phyloP scores from a whole-genome alignment of 2,329 filamentous ascomycete genomes.

The Paecilomyces dactylethromorphus region DNA sequence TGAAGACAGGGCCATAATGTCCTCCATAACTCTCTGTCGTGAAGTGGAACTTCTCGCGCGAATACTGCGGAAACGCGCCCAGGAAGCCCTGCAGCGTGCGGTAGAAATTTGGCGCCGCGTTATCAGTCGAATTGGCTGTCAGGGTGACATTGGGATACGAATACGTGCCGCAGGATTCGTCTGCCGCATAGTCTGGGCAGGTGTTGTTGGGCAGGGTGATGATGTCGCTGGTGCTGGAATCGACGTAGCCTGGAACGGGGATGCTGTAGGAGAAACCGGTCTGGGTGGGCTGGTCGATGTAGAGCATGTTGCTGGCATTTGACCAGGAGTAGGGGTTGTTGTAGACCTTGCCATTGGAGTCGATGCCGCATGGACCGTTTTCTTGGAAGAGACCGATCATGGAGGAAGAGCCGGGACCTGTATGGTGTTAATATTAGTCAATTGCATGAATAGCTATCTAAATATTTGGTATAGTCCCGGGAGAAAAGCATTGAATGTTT shows the following conservation, averaged over 20 bases:
- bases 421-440: neutral
- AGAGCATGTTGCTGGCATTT: constrained; percentile 60
- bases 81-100: constrained; percentile 57
- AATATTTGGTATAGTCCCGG: neutral
- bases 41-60: constrained; percentile 47
- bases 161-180: constrained; percentile 49
- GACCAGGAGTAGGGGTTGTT: constrained; percentile 58
- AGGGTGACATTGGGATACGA: constrained; percentile 45
- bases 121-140: constrained; percentile 47
- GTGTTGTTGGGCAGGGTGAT: neutral
- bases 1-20: constrained; percentile 53
- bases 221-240: neutral
- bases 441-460: neutral
- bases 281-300: constrained; percentile 41
- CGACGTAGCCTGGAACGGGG: neutral
- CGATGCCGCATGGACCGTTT: constrained; percentile 48
- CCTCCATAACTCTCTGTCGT: constrained; percentile 54
- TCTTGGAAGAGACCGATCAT: constrained; percentile 52
- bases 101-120: constrained; percentile 55
- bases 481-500: neutral
- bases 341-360: constrained; percentile 39
- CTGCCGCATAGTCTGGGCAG: neutral
- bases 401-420: constrained; percentile 52
- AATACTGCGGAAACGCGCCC: constrained; percentile 52
- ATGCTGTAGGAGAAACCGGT: constrained; percentile 1